Base-by-base conservation (phyloP, 176 grass and related monocot species). In the Elaeis guineensis region DNA sequence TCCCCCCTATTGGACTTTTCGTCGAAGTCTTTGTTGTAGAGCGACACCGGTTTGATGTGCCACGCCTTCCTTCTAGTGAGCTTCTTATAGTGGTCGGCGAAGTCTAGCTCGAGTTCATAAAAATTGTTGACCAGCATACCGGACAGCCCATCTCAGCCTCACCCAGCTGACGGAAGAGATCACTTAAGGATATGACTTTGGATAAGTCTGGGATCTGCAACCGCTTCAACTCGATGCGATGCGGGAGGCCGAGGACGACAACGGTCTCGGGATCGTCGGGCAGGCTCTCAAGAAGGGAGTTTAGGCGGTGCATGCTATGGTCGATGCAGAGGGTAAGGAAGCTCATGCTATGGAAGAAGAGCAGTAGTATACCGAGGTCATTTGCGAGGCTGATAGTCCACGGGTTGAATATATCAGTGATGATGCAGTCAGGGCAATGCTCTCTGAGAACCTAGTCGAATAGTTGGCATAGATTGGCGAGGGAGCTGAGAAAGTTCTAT, bases 221-320 rank as follows among this genome's bases (percentile, higher is more conserved):
- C 32, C 32, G 1, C 32, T 35, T 35, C 32, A 35, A 35, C 8
- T 35, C 7, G 15, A 69, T 22, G 25, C 54, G 66, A 15, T 49
- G 66, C 3, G 66, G 66, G 28, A 69, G 66, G 28, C 66, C 66
- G 66, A 26, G 18, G 17, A 69, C 17, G 52, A 69, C 30, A 28
- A 48, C 19, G 29, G 66, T 56, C 17, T 69, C 66, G 5, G 28
- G 9, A 19, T 35, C 32, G 0, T 35, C 7, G 32, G 61, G 32
- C 6, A 49, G 57, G 16, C 32, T 11, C 32, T 59, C 57, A 4
- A 25, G 15, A 16, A 16, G 21, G 51, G 52, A 0, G 4, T 57
- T 11, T 35, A 7, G 18, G 17, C 1, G 6, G 11, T 12, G 28
- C 5, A 17, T 3, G 53, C 49, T 24, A 8, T 0, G 19, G 18